Evolutionary conservation across 768 basidiomycete species (phyloP), one percentile per base, ranked within the genome.

Genomic region (Cyathus striatus): DNA sequence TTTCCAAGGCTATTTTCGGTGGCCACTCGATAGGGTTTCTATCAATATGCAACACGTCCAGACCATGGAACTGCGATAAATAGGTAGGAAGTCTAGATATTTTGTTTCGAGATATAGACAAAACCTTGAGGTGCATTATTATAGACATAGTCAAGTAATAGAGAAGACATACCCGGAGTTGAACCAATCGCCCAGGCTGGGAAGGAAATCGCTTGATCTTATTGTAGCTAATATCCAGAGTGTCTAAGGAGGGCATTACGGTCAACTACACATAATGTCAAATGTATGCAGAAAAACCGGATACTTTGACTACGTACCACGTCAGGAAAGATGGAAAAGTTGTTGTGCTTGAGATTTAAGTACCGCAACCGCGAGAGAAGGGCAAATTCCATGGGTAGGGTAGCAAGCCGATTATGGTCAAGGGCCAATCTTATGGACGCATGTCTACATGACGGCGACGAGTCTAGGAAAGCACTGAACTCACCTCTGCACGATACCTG

Each of bases 1-100:
- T 54, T 34, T 75, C 73, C 57, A 84, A 57, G 12, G 86, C 65
- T 38, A 66, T 45, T 47, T 68, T 75, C 5, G 90, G 86, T 0
- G 95, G 95, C 91, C 93, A 98, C 61, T 92, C 86, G 27, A 96
- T 75, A 3, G 94, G 94, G 57, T 99, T 98, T 49, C 85, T 81
- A 49, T 95, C 93, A 6, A 89, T 68, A 61, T 90, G 90, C 52
- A 98, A 71, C 23, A 96, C 75, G 37, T 81, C 79, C 30, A 99
- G 70, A 40, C 75, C 69, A 23, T 64, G 64, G 57, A 96, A 95
- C 40, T 81, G 75, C 3, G 75, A 61, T 38, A 99, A 59, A 61
- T 94, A 98, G 6, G 69, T 53, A 2, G 95, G 96, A 2, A 99
- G 72, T 14, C 77, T 73, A 26, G 76, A 74, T 46, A 99, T 70